A percentile compares a stretch with the other conserved stretches of the same genome.
These are phyloP conservation scores for Claviceps africana DNA, from an alignment of 2,329 filamentous ascomycete genomes.

Conservation along the genomic window DNA sequence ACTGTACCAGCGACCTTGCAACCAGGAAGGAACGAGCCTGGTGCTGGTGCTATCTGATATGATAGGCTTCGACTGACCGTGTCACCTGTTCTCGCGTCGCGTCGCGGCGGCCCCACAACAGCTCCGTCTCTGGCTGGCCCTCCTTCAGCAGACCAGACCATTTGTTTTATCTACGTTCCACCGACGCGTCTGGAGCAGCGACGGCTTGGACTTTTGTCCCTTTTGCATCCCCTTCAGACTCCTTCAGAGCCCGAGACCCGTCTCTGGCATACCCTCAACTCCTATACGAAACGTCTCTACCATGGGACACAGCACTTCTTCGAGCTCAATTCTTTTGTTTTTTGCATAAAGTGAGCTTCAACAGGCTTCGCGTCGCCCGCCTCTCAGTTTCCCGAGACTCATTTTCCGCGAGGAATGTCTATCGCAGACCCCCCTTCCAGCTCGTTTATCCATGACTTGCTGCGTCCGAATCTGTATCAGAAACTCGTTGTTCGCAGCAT, in stretches of 20 bases:
- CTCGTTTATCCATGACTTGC: slow-evolving; percentile 32
- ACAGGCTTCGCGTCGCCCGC: slow-evolving; percentile 53
- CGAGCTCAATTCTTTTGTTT: slow-evolving; percentile 12
- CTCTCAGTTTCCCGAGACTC: slow-evolving; percentile 63
- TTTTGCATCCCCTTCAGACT: not conserved
- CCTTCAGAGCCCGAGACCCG: not conserved
- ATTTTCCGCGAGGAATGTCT: slow-evolving; percentile 57
- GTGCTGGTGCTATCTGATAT: too few relatives aligned
- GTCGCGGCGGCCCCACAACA: slow-evolving; percentile 2
- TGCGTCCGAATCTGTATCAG: slow-evolving; percentile 49
- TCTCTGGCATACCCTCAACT: not conserved
- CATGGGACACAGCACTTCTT: slow-evolving; percentile 30
- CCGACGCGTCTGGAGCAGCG: not conserved
- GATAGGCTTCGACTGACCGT: not conserved
- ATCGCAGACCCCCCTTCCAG: slow-evolving; percentile 27
- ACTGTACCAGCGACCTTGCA: not conserved
- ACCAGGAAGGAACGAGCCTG: too few relatives aligned
- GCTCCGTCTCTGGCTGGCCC: not conserved
- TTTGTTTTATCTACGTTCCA: not conserved
- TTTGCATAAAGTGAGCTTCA: slow-evolving; percentile 5
- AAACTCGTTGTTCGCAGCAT: slow-evolving; percentile 35
- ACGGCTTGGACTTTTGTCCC: not conserved
- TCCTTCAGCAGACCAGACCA: not conserved
- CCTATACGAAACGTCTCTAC: not conserved
- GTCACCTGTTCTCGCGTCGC: slow-evolving; percentile 19